phyloP scores from a whole-genome alignment of 257 asterid species.

The Ilex aquifolium region DNA sequence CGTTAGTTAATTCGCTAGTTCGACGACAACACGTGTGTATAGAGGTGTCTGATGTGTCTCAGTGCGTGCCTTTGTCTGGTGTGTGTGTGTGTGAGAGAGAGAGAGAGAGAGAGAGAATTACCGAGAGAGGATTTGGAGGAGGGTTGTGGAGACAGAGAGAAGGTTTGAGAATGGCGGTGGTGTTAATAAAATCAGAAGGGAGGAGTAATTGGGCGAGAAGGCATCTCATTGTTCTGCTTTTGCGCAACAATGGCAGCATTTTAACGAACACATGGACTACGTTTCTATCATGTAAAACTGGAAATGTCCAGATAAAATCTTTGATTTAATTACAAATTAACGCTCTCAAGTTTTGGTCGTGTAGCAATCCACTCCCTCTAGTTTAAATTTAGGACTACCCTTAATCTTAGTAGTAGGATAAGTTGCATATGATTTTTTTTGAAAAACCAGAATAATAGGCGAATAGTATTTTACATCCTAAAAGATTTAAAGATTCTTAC shows the following conservation, averaged over 20 bases:
- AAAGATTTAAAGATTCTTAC: no score
- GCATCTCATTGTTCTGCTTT: conserved; percentile 49
- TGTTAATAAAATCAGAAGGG: conserved; percentile 11
- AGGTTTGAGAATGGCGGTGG: conserved; percentile 9
- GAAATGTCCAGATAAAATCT: no score
- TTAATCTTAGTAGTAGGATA: no score
- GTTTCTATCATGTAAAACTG: no score
- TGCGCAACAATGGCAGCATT: conserved; percentile 41
- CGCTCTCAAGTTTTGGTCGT: no score
- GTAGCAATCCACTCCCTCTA: no score
- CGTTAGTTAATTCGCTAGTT: conserved; percentile 4
- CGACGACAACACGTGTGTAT: not conserved
- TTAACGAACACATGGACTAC: not conserved
- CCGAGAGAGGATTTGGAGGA: no score
- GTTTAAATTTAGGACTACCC: no score
- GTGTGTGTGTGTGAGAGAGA: conserved; percentile 16
- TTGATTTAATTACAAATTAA: no score
- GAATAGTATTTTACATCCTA: no score
- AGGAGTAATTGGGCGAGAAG: conserved; percentile 30
- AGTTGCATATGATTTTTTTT: no score
- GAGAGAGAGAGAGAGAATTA: conserved; percentile 2
- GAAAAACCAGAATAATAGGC: no score
- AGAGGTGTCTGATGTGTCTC: not conserved
- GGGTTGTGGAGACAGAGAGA: not conserved
- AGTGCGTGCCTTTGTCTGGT: not conserved